Evolutionary conservation across 768 basidiomycete species (phyloP).

Genomic region (Dioszegia aurantiaca): DNA sequence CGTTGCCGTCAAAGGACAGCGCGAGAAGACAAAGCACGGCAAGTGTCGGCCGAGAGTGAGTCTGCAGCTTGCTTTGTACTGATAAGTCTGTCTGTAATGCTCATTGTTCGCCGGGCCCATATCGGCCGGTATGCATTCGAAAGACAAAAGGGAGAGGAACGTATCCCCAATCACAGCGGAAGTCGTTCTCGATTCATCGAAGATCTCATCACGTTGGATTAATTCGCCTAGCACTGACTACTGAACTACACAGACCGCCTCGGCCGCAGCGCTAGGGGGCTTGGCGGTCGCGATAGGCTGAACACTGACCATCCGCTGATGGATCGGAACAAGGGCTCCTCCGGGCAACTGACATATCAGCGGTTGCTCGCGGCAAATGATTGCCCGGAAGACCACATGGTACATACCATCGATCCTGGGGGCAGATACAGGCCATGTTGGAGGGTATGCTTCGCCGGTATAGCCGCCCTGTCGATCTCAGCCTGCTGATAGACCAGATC

Average conservation of each 20-base stretch:
- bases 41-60: neutral
- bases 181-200: too few relatives aligned
- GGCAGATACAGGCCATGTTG: conserved; percentile 40
- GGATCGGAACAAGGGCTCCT: conserved; percentile 22
- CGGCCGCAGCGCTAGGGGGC: conserved; percentile 2
- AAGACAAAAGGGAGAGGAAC: too few relatives aligned
- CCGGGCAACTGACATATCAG: conserved; percentile 1
- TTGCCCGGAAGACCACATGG: neutral
- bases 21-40: neutral
- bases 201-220: too few relatives aligned
- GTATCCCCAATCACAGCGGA: too few relatives aligned
- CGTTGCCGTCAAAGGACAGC: neutral
- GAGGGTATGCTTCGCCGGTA: conserved; percentile 20
- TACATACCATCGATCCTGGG: conserved; percentile 44
- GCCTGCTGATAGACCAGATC: neutral
- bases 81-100: too few relatives aligned
- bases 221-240: neutral
- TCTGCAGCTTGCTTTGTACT: too few relatives aligned
- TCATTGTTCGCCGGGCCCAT: too few relatives aligned
- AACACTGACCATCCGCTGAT: conserved; percentile 44
- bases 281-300: conserved; percentile 35
- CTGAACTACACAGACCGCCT: conserved; percentile 33
- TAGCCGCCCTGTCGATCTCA: conserved; percentile 5
- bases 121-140: too few relatives aligned
- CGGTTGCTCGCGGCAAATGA: too few relatives aligned